Conservation (phyloP, 106 monocot genomes). For the Dioscorea dumetorum region DNA sequence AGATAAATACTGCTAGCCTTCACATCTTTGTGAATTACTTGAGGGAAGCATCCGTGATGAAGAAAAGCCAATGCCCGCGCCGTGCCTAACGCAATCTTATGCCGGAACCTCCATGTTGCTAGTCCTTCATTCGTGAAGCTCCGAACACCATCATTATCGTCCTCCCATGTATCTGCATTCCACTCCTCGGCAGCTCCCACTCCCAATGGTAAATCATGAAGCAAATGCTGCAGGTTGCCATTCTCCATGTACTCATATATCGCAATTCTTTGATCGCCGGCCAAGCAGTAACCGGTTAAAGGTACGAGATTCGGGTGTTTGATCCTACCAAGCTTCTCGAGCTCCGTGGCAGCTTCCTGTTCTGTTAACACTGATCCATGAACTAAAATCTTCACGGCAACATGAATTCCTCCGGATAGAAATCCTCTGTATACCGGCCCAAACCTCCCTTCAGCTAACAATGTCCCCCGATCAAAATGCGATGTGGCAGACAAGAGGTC, state of each 20-base stretch:
- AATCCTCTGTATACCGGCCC: constrained; percentile 73
- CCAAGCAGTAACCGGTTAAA: constrained; percentile 78
- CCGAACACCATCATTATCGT: constrained; percentile 26
- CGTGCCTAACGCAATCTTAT: constrained; percentile 67
- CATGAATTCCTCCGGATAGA: constrained; percentile 60
- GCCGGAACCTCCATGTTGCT: constrained; percentile 71
- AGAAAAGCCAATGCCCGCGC: constrained; percentile 82
- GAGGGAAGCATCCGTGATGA: constrained; percentile 85
- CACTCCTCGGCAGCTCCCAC: constrained; percentile 58
- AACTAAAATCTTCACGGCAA: constrained; percentile 68
- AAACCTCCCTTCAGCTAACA: constrained; percentile 68
- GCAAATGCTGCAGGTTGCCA: constrained; percentile 74
- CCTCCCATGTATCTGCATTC: constrained; percentile 68
- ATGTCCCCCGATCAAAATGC: constrained; percentile 58
- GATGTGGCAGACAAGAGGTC: constrained; percentile 70
- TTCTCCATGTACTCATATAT: constrained; percentile 95
- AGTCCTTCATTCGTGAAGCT: constrained; percentile 45
- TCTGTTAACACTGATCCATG: constrained; percentile 40
- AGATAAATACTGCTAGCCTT: constrained; percentile 80
- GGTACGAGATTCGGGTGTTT: constrained; percentile 81
- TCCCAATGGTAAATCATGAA: constrained; percentile 64
- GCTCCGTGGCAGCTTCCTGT: constrained; percentile 53
- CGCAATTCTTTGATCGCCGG: constrained; percentile 73
- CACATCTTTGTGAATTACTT: constrained; percentile 68
- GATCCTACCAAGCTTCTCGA: constrained; percentile 72